These are phyloP conservation scores for Pleoardoris graminearum DNA, from an alignment of 2,329 filamentous ascomycete genomes.

Conservation along the genomic window DNA sequence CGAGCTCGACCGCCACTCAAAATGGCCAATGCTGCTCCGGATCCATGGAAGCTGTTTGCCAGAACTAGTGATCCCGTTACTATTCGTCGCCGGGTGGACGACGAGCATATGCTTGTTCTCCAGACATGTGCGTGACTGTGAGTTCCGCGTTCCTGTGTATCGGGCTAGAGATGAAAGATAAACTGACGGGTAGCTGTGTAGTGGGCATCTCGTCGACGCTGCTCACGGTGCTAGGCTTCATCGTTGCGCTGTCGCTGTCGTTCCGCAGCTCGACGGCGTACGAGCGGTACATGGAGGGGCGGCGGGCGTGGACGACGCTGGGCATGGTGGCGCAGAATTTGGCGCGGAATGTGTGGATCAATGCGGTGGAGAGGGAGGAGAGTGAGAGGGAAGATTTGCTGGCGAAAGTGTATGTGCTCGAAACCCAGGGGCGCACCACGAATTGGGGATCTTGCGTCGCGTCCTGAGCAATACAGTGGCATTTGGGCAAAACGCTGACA, in stretches of 20 bases:
- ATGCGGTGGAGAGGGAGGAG: slow-evolving; percentile 64
- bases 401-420: slow-evolving; percentile 60
- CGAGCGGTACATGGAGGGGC: slow-evolving; percentile 65
- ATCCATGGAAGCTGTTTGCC: slow-evolving; percentile 76
- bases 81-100: slow-evolving; percentile 66
- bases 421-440: neutral
- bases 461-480: too few species aligned
- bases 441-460: too few species aligned
- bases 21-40: slow-evolving; percentile 75
- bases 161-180: neutral
- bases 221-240: slow-evolving; percentile 78
- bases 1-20: slow-evolving; percentile 73
- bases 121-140: slow-evolving; percentile 6
- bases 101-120: slow-evolving; percentile 59
- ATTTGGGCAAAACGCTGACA: too few species aligned
- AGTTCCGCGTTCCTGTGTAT: neutral
- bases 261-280: slow-evolving; percentile 79
- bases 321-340: slow-evolving; percentile 60
- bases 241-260: slow-evolving; percentile 74
- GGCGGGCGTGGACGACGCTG: slow-evolving; percentile 65
- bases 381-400: slow-evolving; percentile 68
- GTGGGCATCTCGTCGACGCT: slow-evolving; percentile 41
- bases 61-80: slow-evolving; percentile 70
- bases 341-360: slow-evolving; percentile 79
- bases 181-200: neutral